Conservation (phyloP, 345 rosid species). For the Citrus unshiu region DNA sequence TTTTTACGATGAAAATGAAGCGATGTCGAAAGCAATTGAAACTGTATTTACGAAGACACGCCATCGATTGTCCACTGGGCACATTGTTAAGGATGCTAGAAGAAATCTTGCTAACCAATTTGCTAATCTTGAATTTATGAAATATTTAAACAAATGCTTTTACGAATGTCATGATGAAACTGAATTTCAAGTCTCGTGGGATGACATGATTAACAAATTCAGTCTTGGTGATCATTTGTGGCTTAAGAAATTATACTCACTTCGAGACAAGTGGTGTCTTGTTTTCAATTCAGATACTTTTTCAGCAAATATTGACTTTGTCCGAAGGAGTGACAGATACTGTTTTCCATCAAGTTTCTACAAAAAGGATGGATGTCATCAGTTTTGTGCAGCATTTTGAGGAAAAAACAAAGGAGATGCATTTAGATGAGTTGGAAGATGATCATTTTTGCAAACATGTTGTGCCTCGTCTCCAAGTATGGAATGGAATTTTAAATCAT, state of each 20-base stretch:
- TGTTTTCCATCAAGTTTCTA: background rate
- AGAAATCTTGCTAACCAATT: background rate
- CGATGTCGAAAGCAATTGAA: background rate
- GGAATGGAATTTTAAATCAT: background rate
- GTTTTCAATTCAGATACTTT: background rate
- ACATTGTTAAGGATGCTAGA: background rate
- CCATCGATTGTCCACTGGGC: background rate
- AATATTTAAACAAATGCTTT: background rate
- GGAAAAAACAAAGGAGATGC: background rate
- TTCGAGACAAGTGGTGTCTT: background rate
- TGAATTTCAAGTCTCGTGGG: background rate
- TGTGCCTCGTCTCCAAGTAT: background rate
- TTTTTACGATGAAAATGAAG: background rate
- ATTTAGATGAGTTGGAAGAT: background rate
- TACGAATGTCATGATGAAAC: background rate
- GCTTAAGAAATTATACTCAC: no score
- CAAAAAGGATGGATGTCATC: background rate
- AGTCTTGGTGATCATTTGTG: background rate
- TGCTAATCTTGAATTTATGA: background rate
- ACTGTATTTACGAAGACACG: background rate
- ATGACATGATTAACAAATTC: background rate
- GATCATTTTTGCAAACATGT: background rate
- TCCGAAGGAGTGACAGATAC: background rate
- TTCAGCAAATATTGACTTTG: background rate
- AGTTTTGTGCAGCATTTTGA: background rate